These are phyloP conservation scores for barrel medic (Medicago truncatula) DNA, from an alignment of 306 rosid species.

Conservation along the genomic window DNA sequence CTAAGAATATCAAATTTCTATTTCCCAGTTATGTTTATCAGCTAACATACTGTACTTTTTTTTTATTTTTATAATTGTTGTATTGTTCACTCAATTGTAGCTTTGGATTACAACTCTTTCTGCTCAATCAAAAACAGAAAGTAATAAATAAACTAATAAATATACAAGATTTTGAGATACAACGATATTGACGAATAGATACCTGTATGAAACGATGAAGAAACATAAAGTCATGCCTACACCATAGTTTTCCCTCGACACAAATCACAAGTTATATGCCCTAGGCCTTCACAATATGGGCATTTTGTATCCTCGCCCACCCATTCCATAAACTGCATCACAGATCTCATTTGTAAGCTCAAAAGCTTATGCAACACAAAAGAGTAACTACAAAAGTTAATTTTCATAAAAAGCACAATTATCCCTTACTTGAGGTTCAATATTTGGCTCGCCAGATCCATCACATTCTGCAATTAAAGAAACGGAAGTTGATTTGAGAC, in stretches of 20 bases:
- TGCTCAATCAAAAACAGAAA: conserved; percentile 26
- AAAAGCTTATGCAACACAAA: conserved; percentile 16
- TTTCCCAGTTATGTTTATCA: conserved; percentile 13
- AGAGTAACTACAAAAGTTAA: neutral
- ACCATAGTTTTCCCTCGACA: conserved; percentile 63
- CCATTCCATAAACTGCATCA: conserved; percentile 93
- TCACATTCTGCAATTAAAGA: conserved; percentile 80
- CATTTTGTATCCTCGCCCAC: conserved; percentile 73
- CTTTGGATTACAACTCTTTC: neutral
- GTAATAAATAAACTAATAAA: neutral
- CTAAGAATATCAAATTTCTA: conserved; percentile 1
- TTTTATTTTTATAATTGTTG: neutral
- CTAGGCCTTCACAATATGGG: conserved; percentile 89
- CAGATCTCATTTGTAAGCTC: conserved; percentile 34
- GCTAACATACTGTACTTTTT: conserved; percentile 10
- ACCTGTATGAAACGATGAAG: conserved; percentile 33
- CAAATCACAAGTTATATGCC: conserved; percentile 65
- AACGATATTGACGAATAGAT: conserved; percentile 28
- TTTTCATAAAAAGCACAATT: conserved; percentile 13
- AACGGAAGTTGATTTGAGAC: conserved; percentile 39
- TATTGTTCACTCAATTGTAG: conserved; percentile 7
- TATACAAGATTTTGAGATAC: conserved; percentile 25
- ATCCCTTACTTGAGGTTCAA: conserved; percentile 84
- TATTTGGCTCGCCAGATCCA: conserved; percentile 85
- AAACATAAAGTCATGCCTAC: conserved; percentile 43